Conservation (phyloP, 495 filamentous ascomycete genomes). For the Aspergillus panamensis region DNA sequence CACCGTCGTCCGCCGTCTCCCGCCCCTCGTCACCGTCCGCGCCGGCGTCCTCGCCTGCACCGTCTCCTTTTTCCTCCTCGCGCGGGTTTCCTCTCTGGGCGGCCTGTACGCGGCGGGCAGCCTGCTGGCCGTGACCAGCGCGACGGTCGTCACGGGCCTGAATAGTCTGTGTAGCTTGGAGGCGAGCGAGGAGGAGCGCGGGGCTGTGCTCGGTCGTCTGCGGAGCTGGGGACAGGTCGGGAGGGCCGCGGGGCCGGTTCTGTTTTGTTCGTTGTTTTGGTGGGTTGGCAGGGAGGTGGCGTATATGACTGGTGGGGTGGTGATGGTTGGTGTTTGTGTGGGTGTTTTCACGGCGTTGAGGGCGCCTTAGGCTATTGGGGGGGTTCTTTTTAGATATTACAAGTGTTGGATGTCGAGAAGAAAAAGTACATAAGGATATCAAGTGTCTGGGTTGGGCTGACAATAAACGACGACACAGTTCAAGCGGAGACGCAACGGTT, state of each 20-base stretch:
- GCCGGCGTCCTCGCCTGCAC: conserved; percentile 75
- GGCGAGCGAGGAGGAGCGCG: conserved; percentile 73
- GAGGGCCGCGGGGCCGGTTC: conserved; percentile 75
- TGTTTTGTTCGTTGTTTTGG: conserved; percentile 98
- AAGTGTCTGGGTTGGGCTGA: no score
- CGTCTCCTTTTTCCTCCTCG: conserved; percentile 74
- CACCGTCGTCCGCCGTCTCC: conserved; percentile 72
- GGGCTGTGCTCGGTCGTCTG: conserved; percentile 79
- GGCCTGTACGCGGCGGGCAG: conserved; percentile 78
- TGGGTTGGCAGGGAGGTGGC: conserved; percentile 90
- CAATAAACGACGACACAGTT: no score
- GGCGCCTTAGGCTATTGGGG: conserved; percentile 33
- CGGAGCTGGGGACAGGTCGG: conserved; percentile 86
- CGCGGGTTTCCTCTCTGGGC: conserved; percentile 56
- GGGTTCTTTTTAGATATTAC: neutral
- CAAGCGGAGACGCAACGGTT: no score
- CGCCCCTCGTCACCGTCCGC: conserved; percentile 73
- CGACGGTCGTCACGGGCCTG: conserved; percentile 89
- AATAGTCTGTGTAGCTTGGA: conserved; percentile 91
- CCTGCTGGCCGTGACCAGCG: conserved; percentile 80
- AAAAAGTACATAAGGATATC: no score
- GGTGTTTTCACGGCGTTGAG: conserved; percentile 68
- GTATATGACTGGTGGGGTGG: conserved; percentile 73
- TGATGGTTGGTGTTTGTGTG: conserved; percentile 68
- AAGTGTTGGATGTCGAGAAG: no score